Conservation (phyloP, 148 eudicot species). For the Spergularia bocconei region DNA sequence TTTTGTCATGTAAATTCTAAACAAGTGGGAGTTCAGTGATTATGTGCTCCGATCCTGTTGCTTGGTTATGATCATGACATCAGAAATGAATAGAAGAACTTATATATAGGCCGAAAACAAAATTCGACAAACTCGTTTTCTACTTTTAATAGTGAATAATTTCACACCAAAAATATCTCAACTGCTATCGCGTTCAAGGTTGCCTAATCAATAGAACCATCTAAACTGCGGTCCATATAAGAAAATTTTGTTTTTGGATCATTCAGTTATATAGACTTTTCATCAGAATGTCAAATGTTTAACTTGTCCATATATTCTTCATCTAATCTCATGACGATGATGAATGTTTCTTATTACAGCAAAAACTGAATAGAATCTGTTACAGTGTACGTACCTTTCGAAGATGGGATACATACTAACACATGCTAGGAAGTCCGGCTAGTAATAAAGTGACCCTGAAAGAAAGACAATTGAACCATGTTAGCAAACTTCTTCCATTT, state of each 20-base stretch:
- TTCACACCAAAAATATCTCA: too few relatives aligned
- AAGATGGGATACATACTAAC: constrained; percentile 8
- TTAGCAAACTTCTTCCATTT: too few relatives aligned
- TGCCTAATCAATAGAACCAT: too few relatives aligned
- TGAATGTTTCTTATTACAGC: background rate
- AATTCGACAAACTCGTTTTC: too few relatives aligned
- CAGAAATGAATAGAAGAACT: background rate
- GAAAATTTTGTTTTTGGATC: too few relatives aligned
- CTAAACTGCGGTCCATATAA: too few relatives aligned
- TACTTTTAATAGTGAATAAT: too few relatives aligned
- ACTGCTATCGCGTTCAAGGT: too few relatives aligned
- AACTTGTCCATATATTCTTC: too few relatives aligned
- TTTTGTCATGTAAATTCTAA: constrained; percentile 23
- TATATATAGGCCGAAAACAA: background rate
- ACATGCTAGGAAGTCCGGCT: constrained; percentile 9
- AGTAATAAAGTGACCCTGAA: constrained; percentile 34
- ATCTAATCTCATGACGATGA: too few relatives aligned
- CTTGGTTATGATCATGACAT: background rate
- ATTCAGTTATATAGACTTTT: too few relatives aligned
- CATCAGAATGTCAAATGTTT: too few relatives aligned
- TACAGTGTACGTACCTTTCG: constrained; percentile 18
- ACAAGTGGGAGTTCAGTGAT: constrained; percentile 14
- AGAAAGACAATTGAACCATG: background rate
- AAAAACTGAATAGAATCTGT: background rate
- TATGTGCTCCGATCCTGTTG: constrained; percentile 8